These are phyloP conservation scores for Ustilago tritici DNA, from an alignment of 1,284 basidiomycete species.

Conservation along the genomic window DNA sequence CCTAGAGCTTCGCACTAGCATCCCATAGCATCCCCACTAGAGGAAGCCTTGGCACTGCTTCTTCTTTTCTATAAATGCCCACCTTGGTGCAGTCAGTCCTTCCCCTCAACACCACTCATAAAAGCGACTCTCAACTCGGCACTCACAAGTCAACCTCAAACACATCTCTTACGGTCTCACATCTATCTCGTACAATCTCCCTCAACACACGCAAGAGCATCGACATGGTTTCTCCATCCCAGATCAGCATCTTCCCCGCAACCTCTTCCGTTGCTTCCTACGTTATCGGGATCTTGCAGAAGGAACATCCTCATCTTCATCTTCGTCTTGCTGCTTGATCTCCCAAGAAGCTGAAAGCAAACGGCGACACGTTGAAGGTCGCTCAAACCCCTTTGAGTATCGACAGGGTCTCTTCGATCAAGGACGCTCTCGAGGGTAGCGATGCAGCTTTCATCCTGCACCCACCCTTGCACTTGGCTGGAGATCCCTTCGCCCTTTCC, in stretches of 20 bases:
- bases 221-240: slow-evolving; percentile 19
- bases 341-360: slow-evolving; percentile 21
- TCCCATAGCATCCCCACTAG: too few relatives aligned
- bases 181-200: background rate
- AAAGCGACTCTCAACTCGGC: background rate
- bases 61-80: background rate
- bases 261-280: slow-evolving; percentile 17
- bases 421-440: slow-evolving; percentile 28
- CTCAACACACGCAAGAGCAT: background rate
- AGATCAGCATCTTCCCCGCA: slow-evolving; percentile 41
- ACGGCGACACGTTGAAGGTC: slow-evolving; percentile 10
- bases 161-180: background rate
- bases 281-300: slow-evolving; percentile 18
- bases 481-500: slow-evolving; percentile 13
- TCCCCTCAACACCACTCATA: background rate
- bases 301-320: slow-evolving; percentile 24
- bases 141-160: background rate
- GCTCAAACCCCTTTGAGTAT: slow-evolving; percentile 19
- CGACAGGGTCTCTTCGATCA: slow-evolving; percentile 15
- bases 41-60: background rate
- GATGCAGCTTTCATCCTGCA: slow-evolving; percentile 36
- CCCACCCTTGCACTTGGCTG: slow-evolving; percentile 19
- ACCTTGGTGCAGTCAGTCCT: background rate
- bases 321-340: slow-evolving; percentile 25
- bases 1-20: too few relatives aligned